These are phyloP conservation scores for Podospora fimiseda DNA, from an alignment of 495 filamentous ascomycete species.

Conservation along the genomic window DNA sequence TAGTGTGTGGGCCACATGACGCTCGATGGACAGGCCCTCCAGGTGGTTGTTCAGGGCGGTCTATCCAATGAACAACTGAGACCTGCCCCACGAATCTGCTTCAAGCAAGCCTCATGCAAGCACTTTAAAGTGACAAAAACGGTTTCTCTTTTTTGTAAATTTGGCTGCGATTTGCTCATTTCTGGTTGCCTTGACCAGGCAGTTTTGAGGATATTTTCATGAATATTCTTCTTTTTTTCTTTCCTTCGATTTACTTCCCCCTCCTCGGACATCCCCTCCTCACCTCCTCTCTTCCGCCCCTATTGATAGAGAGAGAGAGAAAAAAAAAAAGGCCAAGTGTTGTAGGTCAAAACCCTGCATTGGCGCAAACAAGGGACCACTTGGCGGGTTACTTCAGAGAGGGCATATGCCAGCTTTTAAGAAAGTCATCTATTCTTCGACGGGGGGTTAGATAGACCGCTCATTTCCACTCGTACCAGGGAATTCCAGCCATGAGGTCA, in stretches of 20 bases:
- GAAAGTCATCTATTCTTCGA: no score
- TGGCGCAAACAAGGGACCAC: neutral
- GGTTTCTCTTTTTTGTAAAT: no score
- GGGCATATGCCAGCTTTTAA: neutral
- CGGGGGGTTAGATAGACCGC: neutral
- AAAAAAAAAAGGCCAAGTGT: no score
- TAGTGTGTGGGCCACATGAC: conserved; percentile 29
- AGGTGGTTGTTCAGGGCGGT: conserved; percentile 2
- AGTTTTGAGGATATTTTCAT: no score
- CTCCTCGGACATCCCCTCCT: neutral
- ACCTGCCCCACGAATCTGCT: conserved; percentile 6
- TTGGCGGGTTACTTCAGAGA: neutral
- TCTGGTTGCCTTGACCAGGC: no score
- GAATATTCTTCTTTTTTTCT: neutral
- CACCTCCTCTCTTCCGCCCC: neutral
- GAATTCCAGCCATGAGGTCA: neutral
- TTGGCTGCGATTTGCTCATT: no score
- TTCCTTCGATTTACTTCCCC: neutral
- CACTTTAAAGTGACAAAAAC: conserved; percentile 18
- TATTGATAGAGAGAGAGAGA: no score
- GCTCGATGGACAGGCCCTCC: conserved; percentile 13
- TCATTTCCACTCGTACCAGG: neutral
- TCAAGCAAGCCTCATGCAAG: conserved; percentile 19
- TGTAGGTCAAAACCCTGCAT: neutral
- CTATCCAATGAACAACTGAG: conserved; percentile 13